A percentile compares a stretch with the other conserved stretches of the same genome.
These are phyloP conservation scores for Rhizophora mangle DNA, from an alignment of 345 rosid genomes.

Conservation along the genomic window DNA sequence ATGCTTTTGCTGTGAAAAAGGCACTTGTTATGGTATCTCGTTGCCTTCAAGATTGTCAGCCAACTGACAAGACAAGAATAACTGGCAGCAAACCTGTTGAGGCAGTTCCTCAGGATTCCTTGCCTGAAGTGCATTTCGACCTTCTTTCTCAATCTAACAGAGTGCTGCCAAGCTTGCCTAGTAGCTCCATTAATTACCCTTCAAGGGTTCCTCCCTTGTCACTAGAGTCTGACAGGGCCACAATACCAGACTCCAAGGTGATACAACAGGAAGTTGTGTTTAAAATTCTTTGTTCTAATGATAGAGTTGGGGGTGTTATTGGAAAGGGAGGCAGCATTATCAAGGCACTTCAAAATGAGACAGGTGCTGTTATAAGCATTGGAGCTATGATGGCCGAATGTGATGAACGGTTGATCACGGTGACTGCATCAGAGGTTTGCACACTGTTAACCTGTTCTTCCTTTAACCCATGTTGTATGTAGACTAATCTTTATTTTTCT, in stretches of 20 bases:
- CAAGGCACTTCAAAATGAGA: constrained; percentile 66
- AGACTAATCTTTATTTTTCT: constrained; percentile 21
- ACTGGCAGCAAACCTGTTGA: constrained; percentile 41
- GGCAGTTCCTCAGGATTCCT: constrained; percentile 31
- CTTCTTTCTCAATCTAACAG: constrained; percentile 32
- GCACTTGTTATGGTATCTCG: constrained; percentile 71
- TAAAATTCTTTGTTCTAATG: constrained; percentile 76
- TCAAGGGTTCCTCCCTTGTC: constrained; percentile 41
- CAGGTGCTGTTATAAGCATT: constrained; percentile 71
- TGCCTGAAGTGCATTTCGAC: constrained; percentile 33
- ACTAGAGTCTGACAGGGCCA: constrained; percentile 40
- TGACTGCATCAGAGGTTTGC: constrained; percentile 75
- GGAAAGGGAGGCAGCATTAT: constrained; percentile 77
- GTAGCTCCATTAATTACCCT: constrained; percentile 34
- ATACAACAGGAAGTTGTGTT: constrained; percentile 53
- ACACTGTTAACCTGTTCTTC: not conserved
- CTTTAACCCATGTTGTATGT: not conserved
- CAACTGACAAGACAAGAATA: constrained; percentile 38
- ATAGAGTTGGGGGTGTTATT: constrained; percentile 75
- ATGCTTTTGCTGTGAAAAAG: constrained; percentile 57
- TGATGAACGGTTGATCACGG: constrained; percentile 70
- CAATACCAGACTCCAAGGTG: constrained; percentile 27
- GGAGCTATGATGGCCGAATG: constrained; percentile 62
- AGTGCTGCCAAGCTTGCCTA: constrained; percentile 28
- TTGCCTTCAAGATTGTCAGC: constrained; percentile 71